Conservation (phyloP, 345 rosid genomes). For the Citrus sinensis region DNA sequence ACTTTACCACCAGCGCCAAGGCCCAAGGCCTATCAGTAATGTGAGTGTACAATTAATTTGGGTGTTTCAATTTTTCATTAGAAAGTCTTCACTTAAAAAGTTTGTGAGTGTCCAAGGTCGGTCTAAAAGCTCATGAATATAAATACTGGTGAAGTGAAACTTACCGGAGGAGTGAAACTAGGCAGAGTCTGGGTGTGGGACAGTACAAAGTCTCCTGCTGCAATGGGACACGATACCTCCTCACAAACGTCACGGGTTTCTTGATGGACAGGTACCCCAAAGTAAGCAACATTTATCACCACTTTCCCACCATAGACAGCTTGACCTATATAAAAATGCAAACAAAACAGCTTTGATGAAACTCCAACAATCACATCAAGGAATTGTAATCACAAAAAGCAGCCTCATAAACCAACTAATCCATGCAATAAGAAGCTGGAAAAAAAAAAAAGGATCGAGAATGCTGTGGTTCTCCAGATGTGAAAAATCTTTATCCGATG, state of each 20-base stretch:
- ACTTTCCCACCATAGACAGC: conserved; percentile 51
- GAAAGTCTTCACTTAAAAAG: not conserved
- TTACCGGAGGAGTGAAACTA: conserved; percentile 54
- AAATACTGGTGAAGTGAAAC: not conserved
- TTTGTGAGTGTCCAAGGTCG: not conserved
- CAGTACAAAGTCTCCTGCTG: conserved; percentile 55
- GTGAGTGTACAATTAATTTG: not conserved
- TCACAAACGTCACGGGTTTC: conserved; percentile 62
- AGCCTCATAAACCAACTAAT: not conserved
- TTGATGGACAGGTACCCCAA: conserved; percentile 42
- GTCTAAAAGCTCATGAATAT: not conserved
- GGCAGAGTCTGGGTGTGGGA: conserved; percentile 64
- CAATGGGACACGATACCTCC: conserved; percentile 50
- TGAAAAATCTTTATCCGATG: not conserved
- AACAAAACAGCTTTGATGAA: not conserved
- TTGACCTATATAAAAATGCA: conserved; percentile 27
- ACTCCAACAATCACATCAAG: not conserved
- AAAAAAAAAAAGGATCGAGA: not conserved
- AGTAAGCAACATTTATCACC: conserved; percentile 45
- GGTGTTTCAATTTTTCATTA: not conserved
- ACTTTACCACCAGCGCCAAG: not conserved
- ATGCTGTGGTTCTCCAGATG: not conserved
- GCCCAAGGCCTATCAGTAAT: not conserved
- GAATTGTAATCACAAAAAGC: not conserved
- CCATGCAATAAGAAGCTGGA: not conserved